These are phyloP conservation scores for Chalciporus piperatus DNA, from an alignment of 768 basidiomycete species.

Conservation along the genomic window DNA sequence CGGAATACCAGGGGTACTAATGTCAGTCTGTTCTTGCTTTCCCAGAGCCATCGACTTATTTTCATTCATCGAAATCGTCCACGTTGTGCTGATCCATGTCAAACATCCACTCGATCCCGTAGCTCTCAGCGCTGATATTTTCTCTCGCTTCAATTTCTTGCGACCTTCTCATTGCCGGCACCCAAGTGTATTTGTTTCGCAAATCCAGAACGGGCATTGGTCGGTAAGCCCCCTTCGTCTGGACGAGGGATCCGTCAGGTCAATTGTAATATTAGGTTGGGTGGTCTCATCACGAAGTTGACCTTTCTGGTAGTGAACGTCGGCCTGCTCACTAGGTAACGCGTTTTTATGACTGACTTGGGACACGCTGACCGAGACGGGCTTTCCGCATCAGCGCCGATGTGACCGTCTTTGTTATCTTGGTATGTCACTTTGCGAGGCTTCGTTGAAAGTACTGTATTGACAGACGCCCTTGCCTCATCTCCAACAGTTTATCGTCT, in stretches of 20 bases:
- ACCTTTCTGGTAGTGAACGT: slow-evolving; percentile 36
- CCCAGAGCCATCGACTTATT: background rate
- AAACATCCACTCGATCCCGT: background rate
- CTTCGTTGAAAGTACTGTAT: background rate
- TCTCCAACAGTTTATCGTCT: slow-evolving; percentile 32
- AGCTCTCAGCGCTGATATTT: slow-evolving; percentile 33
- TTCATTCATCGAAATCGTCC: background rate
- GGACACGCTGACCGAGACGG: background rate
- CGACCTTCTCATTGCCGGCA: slow-evolving; percentile 33
- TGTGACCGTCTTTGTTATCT: slow-evolving; percentile 25
- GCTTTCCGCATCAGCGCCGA: slow-evolving; percentile 24
- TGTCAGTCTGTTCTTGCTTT: slow-evolving; percentile 16
- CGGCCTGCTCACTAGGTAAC: slow-evolving; percentile 35
- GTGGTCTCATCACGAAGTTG: slow-evolving; percentile 32
- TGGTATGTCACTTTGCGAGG: slow-evolving; percentile 10
- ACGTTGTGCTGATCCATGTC: background rate
- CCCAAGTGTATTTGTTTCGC: slow-evolving; percentile 34
- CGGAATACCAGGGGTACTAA: slow-evolving; percentile 30
- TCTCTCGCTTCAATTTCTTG: slow-evolving; percentile 34
- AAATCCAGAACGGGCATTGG: slow-evolving; percentile 30
- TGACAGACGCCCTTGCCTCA: slow-evolving; percentile 1
- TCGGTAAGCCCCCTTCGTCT: slow-evolving; percentile 16
- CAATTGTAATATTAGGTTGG: slow-evolving; percentile 20
- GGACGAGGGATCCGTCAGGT: background rate
- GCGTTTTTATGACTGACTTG: background rate